Evolutionary conservation across 1,139 yeast species (phyloP).

Genomic region (Kodamaea alishanica): DNA sequence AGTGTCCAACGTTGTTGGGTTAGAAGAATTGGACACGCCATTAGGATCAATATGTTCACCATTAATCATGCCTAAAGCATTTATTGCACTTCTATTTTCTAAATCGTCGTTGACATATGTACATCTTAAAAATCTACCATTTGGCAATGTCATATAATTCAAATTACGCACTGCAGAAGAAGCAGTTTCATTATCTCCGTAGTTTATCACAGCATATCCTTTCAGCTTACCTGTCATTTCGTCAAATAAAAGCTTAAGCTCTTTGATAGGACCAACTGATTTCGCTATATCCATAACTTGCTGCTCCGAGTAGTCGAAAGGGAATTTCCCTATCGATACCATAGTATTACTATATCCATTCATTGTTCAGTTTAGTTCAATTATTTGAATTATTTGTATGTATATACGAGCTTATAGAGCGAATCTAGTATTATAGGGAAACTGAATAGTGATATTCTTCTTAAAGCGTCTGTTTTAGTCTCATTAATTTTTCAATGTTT

Average conservation of each 20-base stretch:
- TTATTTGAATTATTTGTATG: too few relatives aligned
- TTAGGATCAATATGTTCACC: conserved; percentile 9
- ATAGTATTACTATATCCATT: conserved; percentile 7
- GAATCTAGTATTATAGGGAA: not conserved
- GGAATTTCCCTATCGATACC: conserved; percentile 18
- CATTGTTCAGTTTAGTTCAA: too few relatives aligned
- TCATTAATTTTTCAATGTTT: not conserved
- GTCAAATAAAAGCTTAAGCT: conserved; percentile 75
- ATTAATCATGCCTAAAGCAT: conserved; percentile 7
- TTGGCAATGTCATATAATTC: conserved; percentile 75
- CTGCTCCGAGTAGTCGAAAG: conserved; percentile 60
- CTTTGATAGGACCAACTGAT: conserved; percentile 84
- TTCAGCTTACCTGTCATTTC: conserved; percentile 86
- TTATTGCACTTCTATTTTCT: conserved; percentile 9
- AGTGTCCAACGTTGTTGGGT: conserved; percentile 5
- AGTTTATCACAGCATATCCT: conserved; percentile 87
- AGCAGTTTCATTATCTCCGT: conserved; percentile 74
- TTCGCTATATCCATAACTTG: conserved; percentile 76
- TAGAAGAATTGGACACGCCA: conserved; percentile 10
- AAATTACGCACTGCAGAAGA: conserved; percentile 87
- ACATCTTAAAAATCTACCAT: conserved; percentile 62
- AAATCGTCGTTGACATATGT: conserved; percentile 55
- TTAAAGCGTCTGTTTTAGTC: too few relatives aligned
- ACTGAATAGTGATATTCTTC: too few relatives aligned
- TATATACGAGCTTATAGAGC: not conserved